Evolutionary conservation across 2,329 filamentous ascomycete species (phyloP), one percentile per base, ranked within the genome.

Genomic region (Neofusicoccum sp.): DNA sequence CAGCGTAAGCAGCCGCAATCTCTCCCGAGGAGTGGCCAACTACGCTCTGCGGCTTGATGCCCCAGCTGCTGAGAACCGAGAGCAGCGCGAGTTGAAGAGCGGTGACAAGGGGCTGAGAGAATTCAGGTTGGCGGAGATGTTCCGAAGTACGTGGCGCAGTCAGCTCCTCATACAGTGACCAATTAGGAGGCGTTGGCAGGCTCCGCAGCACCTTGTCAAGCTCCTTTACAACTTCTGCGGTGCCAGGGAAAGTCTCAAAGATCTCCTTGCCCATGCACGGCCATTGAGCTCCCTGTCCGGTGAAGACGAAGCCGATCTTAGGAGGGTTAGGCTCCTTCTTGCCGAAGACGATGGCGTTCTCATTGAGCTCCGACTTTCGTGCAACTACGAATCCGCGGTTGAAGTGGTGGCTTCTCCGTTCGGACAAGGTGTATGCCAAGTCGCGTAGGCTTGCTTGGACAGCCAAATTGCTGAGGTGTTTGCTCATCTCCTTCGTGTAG

Each of bases 221-320:
- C n/a, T 51, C 11, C 30, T 40, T 9, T 0, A 63, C 28, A 5
- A 20, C 14, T 16, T 20, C 5, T 16, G 11, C 28, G 4, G 51
- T 33, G 0, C 9, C 20, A 1, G 62, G 51, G 20, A 61, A 59
- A 14, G 58, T 43, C 16, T 62, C 62, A 11, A 63, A 7, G 7
- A 63, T 30, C 14, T 36, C 45, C 26, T 49, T 60, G 2, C 74
- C 74, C 74, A 76, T 76, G 1, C 59, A 59, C 40, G 65, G 61
- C 60, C 72, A 76, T 41, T 76, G 73, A 12, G 74, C 74, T 4
- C 74, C 74, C 54, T 76, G 74, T 0, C 74, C 74, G 3, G 74
- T 75, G 59, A 76, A 76, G n/a, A 76, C 67, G 57, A 75, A 75
- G 9, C 63, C 69, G 6, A 76, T 41, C 11, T 56, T 60, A 4